Conservation (phyloP, 2,329 filamentous ascomycete genomes). For the Lanzia echinophila region DNA sequence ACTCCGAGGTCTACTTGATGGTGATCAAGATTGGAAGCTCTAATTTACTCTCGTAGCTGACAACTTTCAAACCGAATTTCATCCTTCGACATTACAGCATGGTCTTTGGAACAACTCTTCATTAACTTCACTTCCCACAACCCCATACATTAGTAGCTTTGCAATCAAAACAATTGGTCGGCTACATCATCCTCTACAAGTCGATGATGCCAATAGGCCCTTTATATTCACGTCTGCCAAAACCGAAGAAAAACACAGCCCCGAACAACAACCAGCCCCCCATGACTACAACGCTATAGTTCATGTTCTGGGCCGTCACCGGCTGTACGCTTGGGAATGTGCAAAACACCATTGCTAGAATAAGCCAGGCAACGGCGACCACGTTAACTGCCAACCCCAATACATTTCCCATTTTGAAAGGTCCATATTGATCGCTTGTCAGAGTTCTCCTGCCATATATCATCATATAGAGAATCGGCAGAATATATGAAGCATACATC, state of each 20-base stretch:
- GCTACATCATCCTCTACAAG: background rate
- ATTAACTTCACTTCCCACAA: too few relatives aligned
- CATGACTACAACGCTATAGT: slow-evolving; percentile 40
- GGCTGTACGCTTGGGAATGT: slow-evolving; percentile 38
- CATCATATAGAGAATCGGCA: slow-evolving; percentile 36
- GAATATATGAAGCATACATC: slow-evolving; percentile 38
- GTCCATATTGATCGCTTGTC: slow-evolving; percentile 21
- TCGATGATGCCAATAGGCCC: slow-evolving; percentile 16
- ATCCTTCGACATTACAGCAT: too few relatives aligned
- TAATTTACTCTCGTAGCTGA: background rate
- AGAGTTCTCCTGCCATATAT: slow-evolving; percentile 30
- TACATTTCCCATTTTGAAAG: slow-evolving; percentile 30
- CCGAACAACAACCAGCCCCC: slow-evolving; percentile 35
- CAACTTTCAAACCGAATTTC: background rate
- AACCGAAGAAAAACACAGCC: slow-evolving; percentile 30
- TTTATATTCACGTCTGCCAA: slow-evolving; percentile 25
- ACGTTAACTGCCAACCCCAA: slow-evolving; percentile 34
- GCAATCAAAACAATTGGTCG: background rate
- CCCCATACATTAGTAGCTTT: too few relatives aligned
- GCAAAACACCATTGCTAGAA: slow-evolving; percentile 39
- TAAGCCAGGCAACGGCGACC: slow-evolving; percentile 38
- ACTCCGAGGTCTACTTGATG: slow-evolving; percentile 24
- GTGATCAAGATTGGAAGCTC: slow-evolving; percentile 4
- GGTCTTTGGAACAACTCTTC: too few relatives aligned
- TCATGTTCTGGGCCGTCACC: slow-evolving; percentile 39